Evolutionary conservation across 1,284 basidiomycete genomes (phyloP).

Genomic region (Malassezia nana): DNA sequence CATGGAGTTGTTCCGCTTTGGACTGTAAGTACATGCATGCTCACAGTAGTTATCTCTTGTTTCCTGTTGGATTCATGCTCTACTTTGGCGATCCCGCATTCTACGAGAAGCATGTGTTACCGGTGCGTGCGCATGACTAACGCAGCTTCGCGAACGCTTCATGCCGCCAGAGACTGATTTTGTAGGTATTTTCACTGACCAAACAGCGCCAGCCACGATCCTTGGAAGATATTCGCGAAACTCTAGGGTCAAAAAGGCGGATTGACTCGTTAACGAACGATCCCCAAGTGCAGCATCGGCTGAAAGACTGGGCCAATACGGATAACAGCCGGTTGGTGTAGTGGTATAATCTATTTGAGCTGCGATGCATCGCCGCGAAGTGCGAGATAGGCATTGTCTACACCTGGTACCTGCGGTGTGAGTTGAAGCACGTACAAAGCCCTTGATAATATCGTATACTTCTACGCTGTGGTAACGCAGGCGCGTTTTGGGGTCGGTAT

Average conservation of each 20-base stretch:
- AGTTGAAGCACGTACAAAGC: slow-evolving; percentile 55
- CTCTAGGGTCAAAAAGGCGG: not conserved
- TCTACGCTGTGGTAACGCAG: slow-evolving; percentile 75
- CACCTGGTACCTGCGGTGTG: slow-evolving; percentile 29
- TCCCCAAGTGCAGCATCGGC: not conserved
- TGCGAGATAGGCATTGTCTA: slow-evolving; percentile 40
- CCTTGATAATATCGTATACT: slow-evolving; percentile 70
- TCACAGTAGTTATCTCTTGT: slow-evolving; percentile 7
- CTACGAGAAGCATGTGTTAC: slow-evolving; percentile 17
- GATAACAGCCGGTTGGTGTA: slow-evolving; percentile 12
- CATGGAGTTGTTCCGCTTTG: slow-evolving; percentile 18
- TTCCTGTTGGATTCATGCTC: slow-evolving; percentile 17
- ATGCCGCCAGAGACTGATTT: slow-evolving; percentile 14
- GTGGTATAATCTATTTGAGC: slow-evolving; percentile 14
- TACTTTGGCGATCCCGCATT: slow-evolving; percentile 18
- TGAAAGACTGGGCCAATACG: not conserved
- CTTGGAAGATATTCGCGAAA: slow-evolving; percentile 4
- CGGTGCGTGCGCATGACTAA: slow-evolving; percentile 9
- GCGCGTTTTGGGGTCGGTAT: slow-evolving; percentile 71
- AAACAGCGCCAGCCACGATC: slow-evolving; percentile 5
- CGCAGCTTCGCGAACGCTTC: slow-evolving; percentile 13
- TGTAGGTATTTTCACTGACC: slow-evolving; percentile 4
- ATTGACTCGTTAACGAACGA: not conserved
- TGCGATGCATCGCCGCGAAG: slow-evolving; percentile 39
- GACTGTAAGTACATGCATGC: slow-evolving; percentile 1